Evolutionary conservation across 225 moss, liverwort and hornwort genomes (phyloP), one percentile per base, ranked within the genome.

Genomic region (Physcomitrellopsis africana): DNA sequence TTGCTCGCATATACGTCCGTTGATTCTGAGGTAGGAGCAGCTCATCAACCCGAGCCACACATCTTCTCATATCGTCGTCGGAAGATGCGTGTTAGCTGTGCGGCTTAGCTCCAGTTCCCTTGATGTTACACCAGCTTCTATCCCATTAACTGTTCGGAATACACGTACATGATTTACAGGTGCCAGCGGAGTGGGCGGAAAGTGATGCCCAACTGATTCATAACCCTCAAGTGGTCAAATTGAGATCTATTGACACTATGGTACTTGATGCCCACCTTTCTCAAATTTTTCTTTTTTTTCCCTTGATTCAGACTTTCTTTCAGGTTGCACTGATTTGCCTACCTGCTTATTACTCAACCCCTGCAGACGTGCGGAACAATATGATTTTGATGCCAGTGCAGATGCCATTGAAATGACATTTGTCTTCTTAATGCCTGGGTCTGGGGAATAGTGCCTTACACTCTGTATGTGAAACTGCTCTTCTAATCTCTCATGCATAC

Each of bases 101-200:
- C 16, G 13, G 22, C 13, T 24, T 58, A 26, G 6, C 59, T 49
- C 12, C 20, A 20, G 12, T 29, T 24, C 7, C 57, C 15, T 9
- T 24, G 3, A 37, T 37, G 32, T 37, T 7, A 37, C 7, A 37
- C 7, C 0, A 4, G 6, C 8, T 27, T 18, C 2, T 44, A 10
- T 65, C 11, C 17, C 22, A 73, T 37, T 7, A 24, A 46, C 20
- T 17, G 22, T 51, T 76, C 57, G 79, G 32, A 70, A n/a, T 51
- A 22, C 0, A 11, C 51, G 10, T 46, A 41, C 26, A 42, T 65
- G 51, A 66, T 10, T 1, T 72, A 11, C 86, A 89, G 87, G 99
- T 99, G 23, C 99, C 99, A 56, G 86, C 95, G 27, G 81, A 84
- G 69, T 95, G 99, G 99, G 88, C 81, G 65, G 99, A 99, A 75